Percentiles rank a stretch among this genome's conserved stretches.
Conservation (phyloP, 768 basidiomycete genomes). For the Plicaturopsis crispa region DNA sequence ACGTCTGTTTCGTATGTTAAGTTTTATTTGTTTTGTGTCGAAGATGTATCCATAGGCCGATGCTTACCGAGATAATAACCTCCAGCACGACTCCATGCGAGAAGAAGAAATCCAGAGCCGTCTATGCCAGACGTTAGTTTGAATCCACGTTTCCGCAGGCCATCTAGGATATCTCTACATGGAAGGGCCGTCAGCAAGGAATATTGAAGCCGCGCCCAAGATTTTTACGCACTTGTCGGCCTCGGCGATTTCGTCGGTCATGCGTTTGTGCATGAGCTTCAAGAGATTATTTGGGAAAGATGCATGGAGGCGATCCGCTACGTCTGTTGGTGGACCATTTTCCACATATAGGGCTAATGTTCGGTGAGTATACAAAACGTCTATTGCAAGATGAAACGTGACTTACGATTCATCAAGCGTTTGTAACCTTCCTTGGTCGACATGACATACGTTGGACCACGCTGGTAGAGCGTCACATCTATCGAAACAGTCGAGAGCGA, state of each 20-base stretch:
- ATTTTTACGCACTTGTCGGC: conserved; percentile 28
- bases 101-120: conserved; percentile 27
- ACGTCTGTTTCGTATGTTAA: conserved; percentile 10
- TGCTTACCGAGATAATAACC: conserved; percentile 22
- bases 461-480: conserved; percentile 44
- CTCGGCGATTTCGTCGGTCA: conserved; percentile 19
- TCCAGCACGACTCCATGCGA: conserved; percentile 24
- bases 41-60: too few species aligned
- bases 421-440: conserved; percentile 30
- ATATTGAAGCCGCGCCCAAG: not conserved
- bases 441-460: conserved; percentile 49
- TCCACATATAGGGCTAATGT: conserved; percentile 33
- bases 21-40: not conserved
- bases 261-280: conserved; percentile 22
- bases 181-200: not conserved
- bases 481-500: not conserved
- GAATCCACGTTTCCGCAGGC: conserved; percentile 38
- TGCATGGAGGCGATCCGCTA: conserved; percentile 42
- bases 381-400: too few species aligned
- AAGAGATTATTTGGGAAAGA: conserved; percentile 34
- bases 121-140: conserved; percentile 30
- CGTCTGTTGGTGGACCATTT: conserved; percentile 37
- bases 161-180: conserved; percentile 29
- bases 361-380: not conserved
- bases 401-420: too few species aligned